These are phyloP conservation scores for Yamadazyma oceani DNA, from an alignment of 1,139 yeast genomes.

Conservation along the genomic window DNA sequence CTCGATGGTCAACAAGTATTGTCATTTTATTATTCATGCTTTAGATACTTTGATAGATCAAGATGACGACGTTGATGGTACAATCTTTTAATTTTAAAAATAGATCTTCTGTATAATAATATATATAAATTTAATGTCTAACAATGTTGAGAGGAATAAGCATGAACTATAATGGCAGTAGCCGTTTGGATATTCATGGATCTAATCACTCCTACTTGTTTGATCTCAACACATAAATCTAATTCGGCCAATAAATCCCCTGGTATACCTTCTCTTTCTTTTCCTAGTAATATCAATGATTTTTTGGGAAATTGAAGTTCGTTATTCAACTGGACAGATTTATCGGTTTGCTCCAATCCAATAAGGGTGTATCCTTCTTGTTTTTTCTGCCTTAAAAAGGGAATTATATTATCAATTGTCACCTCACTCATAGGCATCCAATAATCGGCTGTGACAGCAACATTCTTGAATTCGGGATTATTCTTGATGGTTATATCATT, in stretches of 20 bases:
- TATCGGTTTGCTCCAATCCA: constrained; percentile 92
- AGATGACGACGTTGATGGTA: constrained; percentile 34
- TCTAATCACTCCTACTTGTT: constrained; percentile 87
- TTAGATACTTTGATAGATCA: constrained; percentile 40
- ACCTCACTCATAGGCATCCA: constrained; percentile 98
- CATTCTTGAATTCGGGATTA: constrained; percentile 73
- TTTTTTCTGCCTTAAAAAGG: constrained; percentile 63
- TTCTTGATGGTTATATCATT: constrained; percentile 64
- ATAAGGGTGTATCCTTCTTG: constrained; percentile 80
- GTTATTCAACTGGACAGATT: constrained; percentile 66
- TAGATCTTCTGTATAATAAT: constrained; percentile 12
- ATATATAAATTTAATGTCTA: constrained; percentile 15
- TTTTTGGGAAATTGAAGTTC: constrained; percentile 74
- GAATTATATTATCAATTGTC: constrained; percentile 50
- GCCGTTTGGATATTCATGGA: constrained; percentile 98
- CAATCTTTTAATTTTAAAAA: constrained; percentile 22
- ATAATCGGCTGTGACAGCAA: constrained; percentile 89
- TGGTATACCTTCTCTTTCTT: constrained; percentile 89
- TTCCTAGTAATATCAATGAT: constrained; percentile 76
- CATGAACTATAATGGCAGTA: constrained; percentile 89
- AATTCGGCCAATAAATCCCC: constrained; percentile 80
- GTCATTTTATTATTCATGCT: constrained; percentile 37
- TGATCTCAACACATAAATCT: constrained; percentile 86
- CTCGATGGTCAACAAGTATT: constrained; percentile 33
- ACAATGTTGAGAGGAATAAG: constrained; percentile 78